Evolutionary conservation across 129 eudicot species (phyloP).

Genomic region (Scalesia atractyloides): DNA sequence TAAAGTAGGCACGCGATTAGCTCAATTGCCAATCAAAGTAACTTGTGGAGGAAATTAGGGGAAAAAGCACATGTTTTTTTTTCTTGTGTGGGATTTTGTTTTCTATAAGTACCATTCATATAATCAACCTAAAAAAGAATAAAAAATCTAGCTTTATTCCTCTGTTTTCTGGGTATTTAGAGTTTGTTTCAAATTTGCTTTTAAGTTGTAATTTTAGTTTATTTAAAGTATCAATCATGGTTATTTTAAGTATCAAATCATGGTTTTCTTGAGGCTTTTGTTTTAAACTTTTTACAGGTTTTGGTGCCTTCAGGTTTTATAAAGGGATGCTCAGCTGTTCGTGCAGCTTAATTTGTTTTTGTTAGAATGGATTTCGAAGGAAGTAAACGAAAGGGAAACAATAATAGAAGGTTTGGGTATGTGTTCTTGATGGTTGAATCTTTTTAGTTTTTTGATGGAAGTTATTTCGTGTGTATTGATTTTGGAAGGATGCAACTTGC

Average conservation of each 20-base stretch:
- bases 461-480: constrained; percentile 15
- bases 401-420: constrained; percentile 23
- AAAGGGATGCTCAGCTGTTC: constrained; percentile 26
- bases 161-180: constrained; percentile 14
- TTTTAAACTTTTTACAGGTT: constrained; percentile 12
- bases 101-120: constrained; percentile 26
- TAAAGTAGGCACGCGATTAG: constrained; percentile 38
- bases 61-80: constrained; percentile 34
- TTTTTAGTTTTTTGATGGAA: neutral
- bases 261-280: constrained; percentile 15
- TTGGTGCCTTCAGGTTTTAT: constrained; percentile 22
- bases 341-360: constrained; percentile 26
- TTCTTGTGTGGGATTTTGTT: constrained; percentile 24
- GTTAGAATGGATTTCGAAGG: constrained; percentile 38
- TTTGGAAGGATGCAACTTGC: constrained; percentile 28
- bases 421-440: constrained; percentile 1
- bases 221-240: neutral
- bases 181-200: neutral
- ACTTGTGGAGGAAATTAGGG: constrained; percentile 34
- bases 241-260: constrained; percentile 8
- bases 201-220: constrained; percentile 5
- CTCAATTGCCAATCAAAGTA: constrained; percentile 32
- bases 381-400: constrained; percentile 28
- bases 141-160: neutral
- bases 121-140: neutral